A percentile compares a stretch with the other conserved stretches of the same genome.
Evolutionary conservation across 1,284 basidiomycete genomes (phyloP).

Genomic region (Coriolopsis trogii): DNA sequence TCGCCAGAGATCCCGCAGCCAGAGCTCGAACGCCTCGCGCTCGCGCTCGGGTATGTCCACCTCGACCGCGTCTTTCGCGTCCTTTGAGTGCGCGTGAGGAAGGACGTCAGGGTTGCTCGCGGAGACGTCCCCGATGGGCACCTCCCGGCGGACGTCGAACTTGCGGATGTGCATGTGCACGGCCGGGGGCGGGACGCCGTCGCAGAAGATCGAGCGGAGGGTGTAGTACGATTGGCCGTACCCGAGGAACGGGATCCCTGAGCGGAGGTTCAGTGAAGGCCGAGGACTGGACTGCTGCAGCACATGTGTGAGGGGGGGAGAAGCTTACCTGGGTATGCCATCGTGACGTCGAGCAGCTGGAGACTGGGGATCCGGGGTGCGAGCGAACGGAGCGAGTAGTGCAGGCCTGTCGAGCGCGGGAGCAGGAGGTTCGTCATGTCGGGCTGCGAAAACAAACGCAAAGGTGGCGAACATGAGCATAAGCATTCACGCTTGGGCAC

Average conservation of each 20-base stretch:
- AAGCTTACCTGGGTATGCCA: constrained; percentile 81
- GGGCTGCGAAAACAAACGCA: constrained; percentile 46
- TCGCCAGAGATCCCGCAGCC: constrained; percentile 82
- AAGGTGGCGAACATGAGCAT: background rate
- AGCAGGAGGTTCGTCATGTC: constrained; percentile 83
- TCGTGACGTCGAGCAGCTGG: constrained; percentile 86
- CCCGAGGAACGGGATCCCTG: constrained; percentile 63
- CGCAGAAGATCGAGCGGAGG: constrained; percentile 85
- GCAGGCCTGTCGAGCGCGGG: constrained; percentile 89
- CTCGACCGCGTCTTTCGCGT: constrained; percentile 41
- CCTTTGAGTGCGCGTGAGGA: constrained; percentile 37
- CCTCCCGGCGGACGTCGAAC: constrained; percentile 64
- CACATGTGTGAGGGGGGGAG: no score
- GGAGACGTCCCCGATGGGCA: constrained; percentile 68
- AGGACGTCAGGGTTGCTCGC: constrained; percentile 37
- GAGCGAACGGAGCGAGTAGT: constrained; percentile 84
- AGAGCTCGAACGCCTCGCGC: constrained; percentile 75
- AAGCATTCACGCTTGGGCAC: background rate
- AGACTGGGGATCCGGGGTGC: constrained; percentile 77
- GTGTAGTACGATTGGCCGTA: constrained; percentile 90
- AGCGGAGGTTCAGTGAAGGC: background rate
- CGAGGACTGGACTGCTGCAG: no score
- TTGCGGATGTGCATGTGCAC: constrained; percentile 87
- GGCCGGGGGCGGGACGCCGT: constrained; percentile 80
- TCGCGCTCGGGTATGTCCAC: constrained; percentile 72